Evolutionary conservation across 2,329 filamentous ascomycete species (phyloP).

Genomic region (Thelonectria olida): DNA sequence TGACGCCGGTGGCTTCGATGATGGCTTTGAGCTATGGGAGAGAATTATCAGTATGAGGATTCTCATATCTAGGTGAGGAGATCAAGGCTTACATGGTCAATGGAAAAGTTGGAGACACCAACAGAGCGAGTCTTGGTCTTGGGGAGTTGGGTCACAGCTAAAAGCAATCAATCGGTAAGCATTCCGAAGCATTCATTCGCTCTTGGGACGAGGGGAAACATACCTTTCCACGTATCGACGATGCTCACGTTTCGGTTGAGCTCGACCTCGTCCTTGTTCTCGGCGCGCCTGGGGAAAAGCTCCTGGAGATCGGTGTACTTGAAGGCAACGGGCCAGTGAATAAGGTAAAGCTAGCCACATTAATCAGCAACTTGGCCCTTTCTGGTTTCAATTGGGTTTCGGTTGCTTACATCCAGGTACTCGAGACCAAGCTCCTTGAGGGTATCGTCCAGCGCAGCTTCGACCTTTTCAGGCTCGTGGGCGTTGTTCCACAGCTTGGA

Average conservation of each 20-base stretch:
- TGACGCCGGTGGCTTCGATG: slow-evolving; percentile 65
- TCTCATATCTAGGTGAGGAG: not conserved
- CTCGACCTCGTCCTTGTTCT: slow-evolving; percentile 41
- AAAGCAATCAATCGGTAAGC: not conserved
- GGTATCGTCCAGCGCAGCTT: slow-evolving; percentile 63
- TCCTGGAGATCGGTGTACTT: slow-evolving; percentile 41
- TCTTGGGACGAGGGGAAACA: not conserved
- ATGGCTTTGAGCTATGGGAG: slow-evolving; percentile 60
- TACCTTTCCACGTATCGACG: slow-evolving; percentile 56
- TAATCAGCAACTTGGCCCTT: slow-evolving; percentile 3
- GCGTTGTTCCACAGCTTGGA: slow-evolving; percentile 72
- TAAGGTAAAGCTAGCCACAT: slow-evolving; percentile 61
- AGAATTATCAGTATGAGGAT: slow-evolving; percentile 20
- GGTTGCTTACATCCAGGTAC: slow-evolving; percentile 59
- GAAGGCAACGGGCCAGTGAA: slow-evolving; percentile 69
- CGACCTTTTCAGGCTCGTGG: slow-evolving; percentile 69
- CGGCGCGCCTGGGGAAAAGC: slow-evolving; percentile 54
- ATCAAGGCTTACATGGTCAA: slow-evolving; percentile 55
- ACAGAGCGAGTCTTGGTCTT: slow-evolving; percentile 72
- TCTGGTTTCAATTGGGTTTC: not conserved
- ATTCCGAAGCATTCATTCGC: not conserved
- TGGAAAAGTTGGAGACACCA: slow-evolving; percentile 78
- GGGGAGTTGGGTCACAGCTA: slow-evolving; percentile 64
- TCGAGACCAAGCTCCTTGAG: slow-evolving; percentile 64
- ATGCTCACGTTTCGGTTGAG: slow-evolving; percentile 56